Conservation (phyloP, 1,284 basidiomycete species). For the Athelia psychrophila region DNA sequence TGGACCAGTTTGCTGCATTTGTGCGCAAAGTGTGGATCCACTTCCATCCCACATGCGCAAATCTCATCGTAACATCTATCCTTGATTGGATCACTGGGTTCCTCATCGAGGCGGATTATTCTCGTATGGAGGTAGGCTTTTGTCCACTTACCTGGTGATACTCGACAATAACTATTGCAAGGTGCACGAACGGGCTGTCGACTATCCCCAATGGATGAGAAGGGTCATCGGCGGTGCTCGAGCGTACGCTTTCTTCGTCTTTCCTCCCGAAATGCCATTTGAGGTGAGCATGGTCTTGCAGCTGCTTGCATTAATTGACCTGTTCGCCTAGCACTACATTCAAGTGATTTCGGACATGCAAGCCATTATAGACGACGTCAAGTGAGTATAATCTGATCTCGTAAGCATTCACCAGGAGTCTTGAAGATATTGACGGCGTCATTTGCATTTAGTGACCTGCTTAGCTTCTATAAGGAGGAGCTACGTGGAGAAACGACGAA, state of each 20-base stretch:
- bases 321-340: slow-evolving; percentile 16
- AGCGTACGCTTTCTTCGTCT: slow-evolving; percentile 25
- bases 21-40: slow-evolving; percentile 15
- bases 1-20: slow-evolving; percentile 25
- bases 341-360: slow-evolving; percentile 30
- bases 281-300: no score
- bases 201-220: slow-evolving; percentile 26
- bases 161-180: neutral
- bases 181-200: slow-evolving; percentile 10
- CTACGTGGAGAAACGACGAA: slow-evolving; percentile 28
- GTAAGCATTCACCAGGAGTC: neutral
- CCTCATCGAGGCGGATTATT: slow-evolving; percentile 27
- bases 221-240: slow-evolving; percentile 24
- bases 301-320: no score
- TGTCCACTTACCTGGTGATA: neutral
- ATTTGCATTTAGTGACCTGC: slow-evolving; percentile 30
- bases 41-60: slow-evolving; percentile 18
- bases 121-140: slow-evolving; percentile 14
- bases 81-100: slow-evolving; percentile 21
- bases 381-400: slow-evolving; percentile 25
- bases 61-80: slow-evolving; percentile 26
- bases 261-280: slow-evolving; percentile 23
- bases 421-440: no score
- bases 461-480: slow-evolving; percentile 43
- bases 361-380: slow-evolving; percentile 25